Base-by-base conservation (phyloP, 495 filamentous ascomycete genomes). In the Penicilliopsis zonata region DNA sequence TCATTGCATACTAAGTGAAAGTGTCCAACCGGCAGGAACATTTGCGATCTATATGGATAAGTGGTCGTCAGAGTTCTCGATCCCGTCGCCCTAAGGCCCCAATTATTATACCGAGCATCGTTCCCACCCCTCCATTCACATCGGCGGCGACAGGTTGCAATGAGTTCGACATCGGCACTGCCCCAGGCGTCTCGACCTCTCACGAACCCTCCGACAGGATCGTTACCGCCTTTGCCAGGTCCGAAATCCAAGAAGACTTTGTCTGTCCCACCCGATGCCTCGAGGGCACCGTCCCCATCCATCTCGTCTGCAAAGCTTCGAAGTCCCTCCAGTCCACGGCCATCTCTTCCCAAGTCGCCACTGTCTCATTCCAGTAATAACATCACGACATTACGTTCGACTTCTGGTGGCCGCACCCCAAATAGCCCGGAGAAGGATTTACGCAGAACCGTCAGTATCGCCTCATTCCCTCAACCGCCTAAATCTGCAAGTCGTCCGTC, bases 381-480 rank as follows among this genome's bases (percentile, higher is more conserved):
- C 27, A 43, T 61, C 19, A 52, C 45, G 18, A 37, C 61, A 1
- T 33, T 61, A 16, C 52, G 57, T 12, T 69, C 66, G 12, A 41
- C 52, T n/a, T 63, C 64, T 5, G 48, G 36, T 28, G 41, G 41
- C 13, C 47, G 50, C 20, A 34, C 47, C 5, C 49, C 55, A 0
- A 47, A 43, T 26, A 73, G 68, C 33, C 60, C 67, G 7, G 68
- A 71, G 6, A 85, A 72, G 47, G 72, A 70, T n/a, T 46, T 93
- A 34, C 72, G 86, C 37, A 83, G 85, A 47, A 82, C 80, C 0
- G 80, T 92, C 38, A 94, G 85, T 56, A 92, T 93, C 40, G 84
- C 84, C 34, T 75, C 85, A 1, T 94, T 94, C 48, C 86, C 86
- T n/a, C 82, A 88, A 37, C 86, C 86, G 18, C 86, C 86, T 13